These are phyloP conservation scores for Clavulina sp. DNA, from an alignment of 768 basidiomycete genomes.

Conservation along the genomic window DNA sequence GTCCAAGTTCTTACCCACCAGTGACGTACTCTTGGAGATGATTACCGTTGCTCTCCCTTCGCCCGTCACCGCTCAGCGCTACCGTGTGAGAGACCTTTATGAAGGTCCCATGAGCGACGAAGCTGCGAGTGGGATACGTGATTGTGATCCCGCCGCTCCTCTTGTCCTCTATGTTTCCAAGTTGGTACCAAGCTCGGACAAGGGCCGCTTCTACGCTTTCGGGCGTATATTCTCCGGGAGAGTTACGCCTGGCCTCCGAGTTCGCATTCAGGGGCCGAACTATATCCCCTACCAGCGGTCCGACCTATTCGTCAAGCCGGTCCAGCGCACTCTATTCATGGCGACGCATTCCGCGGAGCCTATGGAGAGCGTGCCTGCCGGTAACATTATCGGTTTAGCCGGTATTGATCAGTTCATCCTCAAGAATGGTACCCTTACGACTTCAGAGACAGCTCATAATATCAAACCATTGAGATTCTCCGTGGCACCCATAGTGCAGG, in stretches of 20 bases:
- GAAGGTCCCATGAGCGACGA: conserved; percentile 99
- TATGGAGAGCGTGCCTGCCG: conserved; percentile 97
- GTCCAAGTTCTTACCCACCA: conserved; percentile 99
- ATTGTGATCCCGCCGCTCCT: conserved; percentile 92
- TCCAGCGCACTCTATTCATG: conserved; percentile 98
- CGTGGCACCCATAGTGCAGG: conserved; percentile 96
- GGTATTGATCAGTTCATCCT: conserved; percentile 99
- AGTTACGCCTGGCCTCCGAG: conserved; percentile 89
- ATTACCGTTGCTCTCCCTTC: conserved; percentile 99
- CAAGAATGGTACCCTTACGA: conserved; percentile 95
- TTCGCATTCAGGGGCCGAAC: conserved; percentile 99
- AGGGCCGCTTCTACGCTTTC: conserved; percentile 99
- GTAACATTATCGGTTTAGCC: conserved; percentile 98
- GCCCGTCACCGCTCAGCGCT: conserved; percentile 89
- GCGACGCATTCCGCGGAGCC: conserved; percentile 99
- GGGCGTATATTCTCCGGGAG: conserved; percentile 99
- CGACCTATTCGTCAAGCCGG: conserved; percentile 91
- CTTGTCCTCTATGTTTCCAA: conserved; percentile 98
- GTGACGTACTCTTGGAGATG: conserved; percentile 98
- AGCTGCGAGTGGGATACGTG: conserved; percentile 93
- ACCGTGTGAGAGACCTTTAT: conserved; percentile 98
- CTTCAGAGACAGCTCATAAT: conserved; percentile 98
- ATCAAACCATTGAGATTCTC: conserved; percentile 99
- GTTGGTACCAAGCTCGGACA: conserved; percentile 99
- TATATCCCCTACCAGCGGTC: conserved; percentile 98